A percentile compares a stretch with the other conserved stretches of the same genome.
phyloP scores from a whole-genome alignment of 768 basidiomycete genomes.

The Suillus decipiens region DNA sequence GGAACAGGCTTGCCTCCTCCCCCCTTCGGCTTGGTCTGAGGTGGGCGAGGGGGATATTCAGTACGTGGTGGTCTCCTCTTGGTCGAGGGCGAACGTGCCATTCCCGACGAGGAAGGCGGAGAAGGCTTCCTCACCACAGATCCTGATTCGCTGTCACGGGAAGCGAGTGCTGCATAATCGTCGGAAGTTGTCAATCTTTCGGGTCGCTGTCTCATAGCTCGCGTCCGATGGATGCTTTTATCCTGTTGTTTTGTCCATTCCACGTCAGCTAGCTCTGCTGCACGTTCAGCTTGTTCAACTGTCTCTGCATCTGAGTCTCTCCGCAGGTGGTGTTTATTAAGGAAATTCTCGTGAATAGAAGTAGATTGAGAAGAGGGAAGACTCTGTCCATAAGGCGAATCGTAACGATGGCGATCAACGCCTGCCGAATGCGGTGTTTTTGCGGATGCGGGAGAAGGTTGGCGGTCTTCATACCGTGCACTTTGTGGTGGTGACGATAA shows the following conservation, averaged over 20 bases:
- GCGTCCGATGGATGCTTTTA: not conserved
- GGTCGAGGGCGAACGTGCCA: slow-evolving; percentile 20
- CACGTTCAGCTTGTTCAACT: slow-evolving; percentile 28
- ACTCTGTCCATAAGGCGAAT: slow-evolving; percentile 19
- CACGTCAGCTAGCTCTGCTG: slow-evolving; percentile 19
- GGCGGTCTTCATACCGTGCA: slow-evolving; percentile 40
- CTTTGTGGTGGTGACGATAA: slow-evolving; percentile 42
- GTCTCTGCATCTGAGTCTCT: slow-evolving; percentile 30
- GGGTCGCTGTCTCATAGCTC: not conserved
- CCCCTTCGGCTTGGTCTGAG: slow-evolving; percentile 14
- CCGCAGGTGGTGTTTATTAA: slow-evolving; percentile 28
- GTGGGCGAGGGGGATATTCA: slow-evolving; percentile 25
- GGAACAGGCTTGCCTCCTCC: slow-evolving; percentile 31
- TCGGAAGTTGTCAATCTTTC: slow-evolving; percentile 22
- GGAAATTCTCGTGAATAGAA: slow-evolving; percentile 34
- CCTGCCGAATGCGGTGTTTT: slow-evolving; percentile 26
- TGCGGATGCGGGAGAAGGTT: slow-evolving; percentile 37
- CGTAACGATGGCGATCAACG: slow-evolving; percentile 29
- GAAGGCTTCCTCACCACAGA: slow-evolving; percentile 16
- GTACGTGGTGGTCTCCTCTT: slow-evolving; percentile 24
- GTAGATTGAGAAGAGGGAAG: slow-evolving; percentile 31
- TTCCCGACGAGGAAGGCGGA: slow-evolving; percentile 10
- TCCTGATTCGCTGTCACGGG: slow-evolving; percentile 23
- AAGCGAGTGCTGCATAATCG: slow-evolving; percentile 13
- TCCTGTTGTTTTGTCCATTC: slow-evolving; percentile 16